Percentiles rank a stretch among this genome's conserved stretches.
These are phyloP conservation scores for Alternaria dauci DNA, from an alignment of 2,329 filamentous ascomycete genomes.

Conservation along the genomic window DNA sequence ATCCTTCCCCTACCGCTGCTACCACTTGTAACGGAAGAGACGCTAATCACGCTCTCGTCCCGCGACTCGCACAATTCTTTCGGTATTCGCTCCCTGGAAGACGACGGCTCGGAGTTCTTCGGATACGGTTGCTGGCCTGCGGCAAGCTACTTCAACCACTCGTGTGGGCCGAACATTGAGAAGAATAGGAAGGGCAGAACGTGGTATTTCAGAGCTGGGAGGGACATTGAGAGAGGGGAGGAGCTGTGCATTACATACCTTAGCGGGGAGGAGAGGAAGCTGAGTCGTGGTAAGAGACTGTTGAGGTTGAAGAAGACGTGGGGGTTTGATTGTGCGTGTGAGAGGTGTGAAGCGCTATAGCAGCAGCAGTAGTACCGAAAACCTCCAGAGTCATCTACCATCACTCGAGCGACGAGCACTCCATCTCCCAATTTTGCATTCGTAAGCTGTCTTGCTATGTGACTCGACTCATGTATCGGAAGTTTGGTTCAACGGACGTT, in stretches of 20 bases:
- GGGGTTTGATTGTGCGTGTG: slow-evolving; percentile 58
- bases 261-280: slow-evolving; percentile 56
- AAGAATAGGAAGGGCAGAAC: slow-evolving; percentile 53
- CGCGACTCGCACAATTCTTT: slow-evolving; percentile 59
- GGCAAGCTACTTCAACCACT: slow-evolving; percentile 61
- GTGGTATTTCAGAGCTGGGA: slow-evolving; percentile 53
- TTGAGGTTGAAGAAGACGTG: slow-evolving; percentile 52
- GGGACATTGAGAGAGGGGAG: slow-evolving; percentile 50
- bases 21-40: slow-evolving; percentile 42
- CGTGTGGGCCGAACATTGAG: slow-evolving; percentile 55
- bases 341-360: slow-evolving; percentile 44
- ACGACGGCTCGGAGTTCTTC: slow-evolving; percentile 59
- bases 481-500: not conserved
- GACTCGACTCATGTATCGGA: not conserved
- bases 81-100: slow-evolving; percentile 55
- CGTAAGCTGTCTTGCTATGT: not conserved
- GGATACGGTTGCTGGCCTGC: slow-evolving; percentile 58
- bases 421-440: not conserved
- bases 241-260: slow-evolving; percentile 60
- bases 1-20: slow-evolving; percentile 51
- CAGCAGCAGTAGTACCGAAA: not conserved
- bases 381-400: not conserved
- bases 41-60: slow-evolving; percentile 47
- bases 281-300: slow-evolving; percentile 50
- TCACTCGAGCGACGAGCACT: not conserved